phyloP scores from a whole-genome alignment of 164 flowering plant genomes.

The Pachysandra terminalis region DNA sequence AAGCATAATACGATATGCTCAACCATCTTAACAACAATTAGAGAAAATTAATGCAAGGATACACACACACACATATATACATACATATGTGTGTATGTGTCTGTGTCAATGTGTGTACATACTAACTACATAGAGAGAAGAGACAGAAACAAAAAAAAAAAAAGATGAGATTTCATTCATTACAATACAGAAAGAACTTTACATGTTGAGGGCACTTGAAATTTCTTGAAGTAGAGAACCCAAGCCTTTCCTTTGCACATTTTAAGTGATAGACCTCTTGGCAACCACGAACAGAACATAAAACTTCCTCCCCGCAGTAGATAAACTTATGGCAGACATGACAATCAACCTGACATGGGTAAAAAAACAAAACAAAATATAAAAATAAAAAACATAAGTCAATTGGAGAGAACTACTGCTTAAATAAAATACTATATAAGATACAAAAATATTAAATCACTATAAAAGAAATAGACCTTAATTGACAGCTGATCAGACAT shows the following conservation, averaged over 20 bases:
- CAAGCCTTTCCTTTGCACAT: constrained; percentile 51
- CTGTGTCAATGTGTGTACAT: too few relatives aligned
- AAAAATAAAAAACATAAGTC: background rate
- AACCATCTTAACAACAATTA: too few relatives aligned
- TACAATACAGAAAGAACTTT: constrained; percentile 16
- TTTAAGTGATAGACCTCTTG: constrained; percentile 44
- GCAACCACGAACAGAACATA: constrained; percentile 70
- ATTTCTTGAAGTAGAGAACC: constrained; percentile 32
- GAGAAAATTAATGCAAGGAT: too few relatives aligned
- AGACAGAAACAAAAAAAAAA: background rate
- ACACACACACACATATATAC: too few relatives aligned
- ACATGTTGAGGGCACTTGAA: constrained; percentile 97
- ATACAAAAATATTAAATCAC: too few relatives aligned
- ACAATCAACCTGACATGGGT: constrained; percentile 63
- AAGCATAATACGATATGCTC: too few relatives aligned
- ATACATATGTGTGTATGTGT: too few relatives aligned
- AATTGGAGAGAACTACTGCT: background rate
- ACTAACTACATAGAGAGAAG: too few relatives aligned
- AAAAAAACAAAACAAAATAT: background rate
- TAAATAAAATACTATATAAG: background rate
- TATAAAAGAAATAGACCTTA: too few relatives aligned
- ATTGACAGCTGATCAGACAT: too few relatives aligned
- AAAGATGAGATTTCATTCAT: background rate
- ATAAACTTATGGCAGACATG: constrained; percentile 46
- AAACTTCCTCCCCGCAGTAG: constrained; percentile 51